Percentiles rank a stretch among this genome's conserved stretches.
Conservation (phyloP, 176 grass and related monocot species). For the Lolium multiflorum region DNA sequence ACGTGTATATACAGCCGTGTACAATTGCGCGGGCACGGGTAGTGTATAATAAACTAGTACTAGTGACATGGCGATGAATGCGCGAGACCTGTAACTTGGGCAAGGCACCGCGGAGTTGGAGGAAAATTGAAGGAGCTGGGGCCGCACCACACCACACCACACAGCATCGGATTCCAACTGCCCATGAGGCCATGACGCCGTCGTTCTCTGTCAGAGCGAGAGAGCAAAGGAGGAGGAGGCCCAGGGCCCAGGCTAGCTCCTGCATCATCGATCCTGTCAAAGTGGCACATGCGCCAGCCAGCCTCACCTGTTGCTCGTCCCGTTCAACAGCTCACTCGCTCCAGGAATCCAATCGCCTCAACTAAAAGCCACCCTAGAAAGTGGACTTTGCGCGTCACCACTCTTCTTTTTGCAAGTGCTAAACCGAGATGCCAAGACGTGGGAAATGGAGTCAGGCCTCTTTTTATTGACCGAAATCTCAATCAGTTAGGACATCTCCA, state of each 20-base stretch:
- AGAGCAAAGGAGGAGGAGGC: neutral
- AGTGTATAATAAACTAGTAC: neutral
- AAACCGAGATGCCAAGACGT: neutral
- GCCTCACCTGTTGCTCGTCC: neutral
- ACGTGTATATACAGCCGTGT: no score
- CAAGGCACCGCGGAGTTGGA: constrained; percentile 26
- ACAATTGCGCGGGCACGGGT: neutral
- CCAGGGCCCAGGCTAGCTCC: constrained; percentile 3
- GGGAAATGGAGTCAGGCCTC: neutral
- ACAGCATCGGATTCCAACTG: constrained; percentile 52
- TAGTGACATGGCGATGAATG: constrained; percentile 4
- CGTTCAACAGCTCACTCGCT: constrained; percentile 30
- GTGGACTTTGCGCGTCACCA: neutral
- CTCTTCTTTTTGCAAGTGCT: neutral
- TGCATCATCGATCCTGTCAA: neutral
- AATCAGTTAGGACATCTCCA: no score
- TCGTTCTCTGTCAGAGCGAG: neutral
- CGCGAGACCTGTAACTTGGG: neutral
- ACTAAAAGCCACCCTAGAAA: neutral
- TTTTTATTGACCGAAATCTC: neutral
- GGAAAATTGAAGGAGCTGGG: constrained; percentile 30
- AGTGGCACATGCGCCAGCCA: constrained; percentile 41
- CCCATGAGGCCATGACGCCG: constrained; percentile 7
- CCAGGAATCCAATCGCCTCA: neutral
- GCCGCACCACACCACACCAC: constrained; percentile 9